These are phyloP conservation scores for Immersiella caudata DNA, from an alignment of 495 filamentous ascomycete genomes.

Conservation along the genomic window DNA sequence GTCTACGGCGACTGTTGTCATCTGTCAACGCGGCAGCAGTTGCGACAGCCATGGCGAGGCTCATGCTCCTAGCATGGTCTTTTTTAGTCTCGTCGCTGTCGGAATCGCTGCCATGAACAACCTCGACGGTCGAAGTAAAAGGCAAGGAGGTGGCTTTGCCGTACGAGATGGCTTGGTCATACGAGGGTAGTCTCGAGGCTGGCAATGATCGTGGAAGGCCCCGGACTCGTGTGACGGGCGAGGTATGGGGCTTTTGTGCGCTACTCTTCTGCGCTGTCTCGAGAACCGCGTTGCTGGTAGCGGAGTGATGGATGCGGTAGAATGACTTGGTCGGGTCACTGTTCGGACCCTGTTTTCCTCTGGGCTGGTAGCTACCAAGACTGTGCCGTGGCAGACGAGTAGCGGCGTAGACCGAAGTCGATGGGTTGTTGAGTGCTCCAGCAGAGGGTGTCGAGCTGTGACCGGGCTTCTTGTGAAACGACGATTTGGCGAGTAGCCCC, in stretches of 20 bases:
- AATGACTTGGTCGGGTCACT: not conserved
- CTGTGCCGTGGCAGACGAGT: slow-evolving; percentile 1
- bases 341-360: not conserved
- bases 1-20: slow-evolving; percentile 45
- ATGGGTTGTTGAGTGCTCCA: slow-evolving; percentile 31
- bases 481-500: slow-evolving; percentile 26
- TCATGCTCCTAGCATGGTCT: not conserved
- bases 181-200: not conserved
- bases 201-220: not conserved
- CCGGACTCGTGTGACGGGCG: not conserved
- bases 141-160: not conserved
- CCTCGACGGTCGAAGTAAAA: not conserved
- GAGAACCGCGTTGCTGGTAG: slow-evolving; percentile 34
- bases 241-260: not conserved
- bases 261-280: slow-evolving; percentile 15
- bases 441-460: slow-evolving; percentile 12
- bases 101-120: not conserved
- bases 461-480: slow-evolving; percentile 24
- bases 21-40: slow-evolving; percentile 24
- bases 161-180: slow-evolving; percentile 7
- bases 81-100: not conserved
- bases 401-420: slow-evolving; percentile 25
- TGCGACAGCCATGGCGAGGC: not conserved
- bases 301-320: slow-evolving; percentile 29
- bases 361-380: not conserved